phyloP scores from a whole-genome alignment of 1,139 yeast species.

The Candida gigantensis region DNA sequence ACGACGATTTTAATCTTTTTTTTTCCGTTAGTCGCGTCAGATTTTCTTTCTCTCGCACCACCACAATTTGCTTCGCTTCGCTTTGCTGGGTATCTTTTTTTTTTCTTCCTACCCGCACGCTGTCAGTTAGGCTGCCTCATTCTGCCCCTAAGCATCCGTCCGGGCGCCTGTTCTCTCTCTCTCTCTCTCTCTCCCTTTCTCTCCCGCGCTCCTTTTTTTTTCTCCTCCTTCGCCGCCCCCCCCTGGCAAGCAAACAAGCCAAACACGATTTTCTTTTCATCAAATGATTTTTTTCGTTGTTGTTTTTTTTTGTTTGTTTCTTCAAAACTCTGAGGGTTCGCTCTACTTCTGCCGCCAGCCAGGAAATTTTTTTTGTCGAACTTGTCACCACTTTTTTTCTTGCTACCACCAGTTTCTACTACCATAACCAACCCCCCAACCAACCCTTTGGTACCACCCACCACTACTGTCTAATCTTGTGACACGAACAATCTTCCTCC shows the following conservation, averaged over 20 bases:
- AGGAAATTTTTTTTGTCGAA: constrained; percentile 1
- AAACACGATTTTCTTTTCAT: no score
- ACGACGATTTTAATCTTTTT: no score
- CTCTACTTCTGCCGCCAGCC: constrained; percentile 7
- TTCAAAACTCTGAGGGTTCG: constrained; percentile 6
- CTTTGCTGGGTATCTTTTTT: no score
- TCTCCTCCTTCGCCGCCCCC: constrained; percentile 5
- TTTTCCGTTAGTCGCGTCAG: no score
- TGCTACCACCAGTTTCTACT: constrained; percentile 6
- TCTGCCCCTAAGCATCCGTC: no score
- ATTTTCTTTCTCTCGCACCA: no score
- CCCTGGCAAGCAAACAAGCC: not conserved
- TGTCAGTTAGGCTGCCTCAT: no score
- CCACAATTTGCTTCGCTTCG: no score
- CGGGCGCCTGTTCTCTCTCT: constrained; percentile 4
- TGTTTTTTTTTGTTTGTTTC: constrained; percentile 4
- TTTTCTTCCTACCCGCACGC: no score
- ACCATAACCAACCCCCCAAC: constrained; percentile 5
- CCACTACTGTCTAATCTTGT: constrained; percentile 3
- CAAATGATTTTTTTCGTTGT: no score
- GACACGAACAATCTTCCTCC: not conserved
- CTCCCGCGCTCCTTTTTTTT: no score
- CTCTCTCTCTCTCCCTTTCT: not conserved
- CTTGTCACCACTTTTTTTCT: constrained; percentile 7
- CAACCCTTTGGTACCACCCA: constrained; percentile 8